Conservation (phyloP, 2,329 filamentous ascomycete genomes). For the Thelonectria discophora region DNA sequence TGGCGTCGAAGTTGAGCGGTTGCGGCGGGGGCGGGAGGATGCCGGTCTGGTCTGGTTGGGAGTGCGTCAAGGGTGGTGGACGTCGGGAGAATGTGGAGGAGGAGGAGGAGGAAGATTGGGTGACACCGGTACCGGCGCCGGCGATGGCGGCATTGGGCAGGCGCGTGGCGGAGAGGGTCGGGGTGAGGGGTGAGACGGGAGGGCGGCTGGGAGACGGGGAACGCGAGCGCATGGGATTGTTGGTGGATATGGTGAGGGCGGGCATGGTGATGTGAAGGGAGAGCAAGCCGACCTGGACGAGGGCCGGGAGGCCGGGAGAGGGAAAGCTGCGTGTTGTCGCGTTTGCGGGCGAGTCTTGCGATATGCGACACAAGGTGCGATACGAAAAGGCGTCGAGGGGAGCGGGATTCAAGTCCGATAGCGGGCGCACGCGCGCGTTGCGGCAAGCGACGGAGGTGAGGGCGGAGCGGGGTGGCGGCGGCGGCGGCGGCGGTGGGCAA, state of each 20-base stretch:
- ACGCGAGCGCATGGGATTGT: conserved; percentile 42
- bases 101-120: too few species aligned
- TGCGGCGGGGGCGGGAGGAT: conserved; percentile 59
- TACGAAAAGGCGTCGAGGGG: conserved; percentile 6
- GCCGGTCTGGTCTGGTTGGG: conserved; percentile 52
- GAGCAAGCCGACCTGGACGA: neutral
- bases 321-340: neutral
- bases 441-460: conserved; percentile 13
- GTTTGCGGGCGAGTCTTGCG: neutral
- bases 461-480: conserved; percentile 4
- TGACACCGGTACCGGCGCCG: neutral
- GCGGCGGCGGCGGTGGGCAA: conserved; percentile 11
- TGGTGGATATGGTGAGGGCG: conserved; percentile 45
- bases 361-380: conserved; percentile 23
- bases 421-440: conserved; percentile 20
- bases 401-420: conserved; percentile 24
- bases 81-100: conserved; percentile 23
- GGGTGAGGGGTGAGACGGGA: conserved; percentile 65
- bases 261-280: conserved; percentile 39
- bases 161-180: conserved; percentile 53
- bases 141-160: conserved; percentile 33
- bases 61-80: conserved; percentile 55
- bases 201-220: conserved; percentile 58
- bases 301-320: neutral
- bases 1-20: conserved; percentile 68